Evolutionary conservation across 495 filamentous ascomycete genomes (phyloP), one percentile per base, ranked within the genome.

Genomic region (Penicillium subrubescens): DNA sequence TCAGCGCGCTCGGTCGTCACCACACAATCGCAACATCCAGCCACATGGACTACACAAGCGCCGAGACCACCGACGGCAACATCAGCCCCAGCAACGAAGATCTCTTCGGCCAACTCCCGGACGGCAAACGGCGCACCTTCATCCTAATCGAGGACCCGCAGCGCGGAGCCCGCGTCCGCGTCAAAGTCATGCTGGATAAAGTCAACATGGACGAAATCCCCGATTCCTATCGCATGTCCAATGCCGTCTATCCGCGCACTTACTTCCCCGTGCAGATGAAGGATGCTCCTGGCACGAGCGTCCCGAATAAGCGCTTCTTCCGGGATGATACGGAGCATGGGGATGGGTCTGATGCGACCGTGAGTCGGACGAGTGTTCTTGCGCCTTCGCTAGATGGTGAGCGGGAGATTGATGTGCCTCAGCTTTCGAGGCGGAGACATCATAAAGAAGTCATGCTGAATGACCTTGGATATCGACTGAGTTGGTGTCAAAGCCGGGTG

Each of bases 131-230:
- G 59, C 89, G 94, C 67, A 99, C 97, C 74, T 98, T 98, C 74
- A 96, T 99, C 67, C 86, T 97, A 4, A 93, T 99, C 25, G 92
- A 97, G 63, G 95, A 98, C 74, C 85, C 83, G 17, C 90, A 91
- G 56, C 89, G 92, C 53, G 87, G 88, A 44, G 84, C 84, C 34
- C 89, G 93, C 52, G 87, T 96, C 10, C 87, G 95, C 7, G 93
- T 97, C 41, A 88, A 92, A 61, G 92, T 97, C 35, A 92, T 89
- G 66, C 85, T 98, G 27, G 92, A 97, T 61, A 85, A 87, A 19
- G 92, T 97, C 58, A 89, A 97, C 63, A 94, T 95, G 77, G 87
- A 92, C 65, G 94, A 97, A 74, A 93, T 97, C 64, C 94, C 93
- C 0, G 95, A 98, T 76, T 94, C 91, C 17, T 97, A 96, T 75